phyloP scores from a whole-genome alignment of 2,329 filamentous ascomycete species.

The Aspergillus chevalieri region DNA sequence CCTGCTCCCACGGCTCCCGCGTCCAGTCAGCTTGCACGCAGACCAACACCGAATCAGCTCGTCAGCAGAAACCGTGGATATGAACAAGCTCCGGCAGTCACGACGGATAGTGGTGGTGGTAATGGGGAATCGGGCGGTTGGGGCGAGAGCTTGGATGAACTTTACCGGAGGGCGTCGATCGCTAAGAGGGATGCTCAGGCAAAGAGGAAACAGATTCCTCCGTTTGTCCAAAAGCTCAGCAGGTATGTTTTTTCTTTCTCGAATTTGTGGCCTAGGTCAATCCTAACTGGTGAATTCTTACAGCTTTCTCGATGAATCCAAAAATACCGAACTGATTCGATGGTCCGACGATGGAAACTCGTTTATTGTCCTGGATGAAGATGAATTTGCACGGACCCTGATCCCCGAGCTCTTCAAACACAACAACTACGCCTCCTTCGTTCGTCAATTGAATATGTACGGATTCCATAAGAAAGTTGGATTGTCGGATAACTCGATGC shows the following conservation, averaged over 20 bases:
- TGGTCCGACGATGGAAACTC: conserved; percentile 97
- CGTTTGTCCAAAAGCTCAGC: conserved; percentile 96
- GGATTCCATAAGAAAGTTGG: conserved; percentile 67
- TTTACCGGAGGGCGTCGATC: conserved; percentile 71
- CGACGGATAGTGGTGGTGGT: conserved; percentile 22
- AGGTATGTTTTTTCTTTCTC: conserved; percentile 56
- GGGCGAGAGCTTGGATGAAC: conserved; percentile 63
- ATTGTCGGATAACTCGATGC: conserved; percentile 94
- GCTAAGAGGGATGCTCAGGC: conserved; percentile 83
- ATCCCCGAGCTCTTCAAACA: conserved; percentile 74
- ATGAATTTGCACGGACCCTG: conserved; percentile 70
- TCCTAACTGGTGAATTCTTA: conserved; percentile 9
- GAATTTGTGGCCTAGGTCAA: neutral
- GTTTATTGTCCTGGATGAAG: conserved; percentile 93
- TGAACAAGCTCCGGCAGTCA: conserved; percentile 27
- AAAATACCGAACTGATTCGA: conserved; percentile 89
- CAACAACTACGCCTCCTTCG: conserved; percentile 73
- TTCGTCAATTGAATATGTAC: conserved; percentile 64
- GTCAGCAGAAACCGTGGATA: conserved; percentile 33
- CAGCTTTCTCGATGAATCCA: conserved; percentile 88
- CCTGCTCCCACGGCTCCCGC: conserved; percentile 40
- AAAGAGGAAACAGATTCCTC: conserved; percentile 92
- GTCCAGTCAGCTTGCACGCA: conserved; percentile 39
- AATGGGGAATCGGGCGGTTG: conserved; percentile 34
- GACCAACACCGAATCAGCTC: conserved; percentile 33